Conservation (phyloP, 2,329 filamentous ascomycete genomes). For the Chrysoporthe austroafricana region DNA sequence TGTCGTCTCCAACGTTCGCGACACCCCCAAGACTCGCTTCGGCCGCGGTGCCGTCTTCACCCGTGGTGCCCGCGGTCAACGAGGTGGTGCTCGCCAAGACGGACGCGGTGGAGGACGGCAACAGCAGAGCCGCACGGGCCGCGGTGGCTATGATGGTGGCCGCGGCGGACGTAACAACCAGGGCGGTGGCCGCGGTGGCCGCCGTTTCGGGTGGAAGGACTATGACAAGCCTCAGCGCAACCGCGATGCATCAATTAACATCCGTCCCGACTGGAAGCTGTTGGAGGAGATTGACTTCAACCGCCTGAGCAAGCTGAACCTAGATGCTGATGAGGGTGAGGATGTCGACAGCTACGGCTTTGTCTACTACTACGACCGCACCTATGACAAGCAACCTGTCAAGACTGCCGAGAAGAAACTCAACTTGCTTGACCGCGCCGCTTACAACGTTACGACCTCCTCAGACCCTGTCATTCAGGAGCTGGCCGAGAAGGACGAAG, state of each 20-base stretch:
- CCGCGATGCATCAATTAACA: constrained; percentile 93
- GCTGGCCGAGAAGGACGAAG: constrained; percentile 92
- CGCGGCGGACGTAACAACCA: constrained; percentile 39
- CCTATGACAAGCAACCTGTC: constrained; percentile 90
- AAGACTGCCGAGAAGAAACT: constrained; percentile 88
- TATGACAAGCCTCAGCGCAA: constrained; percentile 98
- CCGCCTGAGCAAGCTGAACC: constrained; percentile 90
- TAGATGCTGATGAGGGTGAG: constrained; percentile 93
- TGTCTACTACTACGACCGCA: constrained; percentile 97
- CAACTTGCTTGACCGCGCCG: constrained; percentile 86
- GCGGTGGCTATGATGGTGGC: constrained; percentile 56
- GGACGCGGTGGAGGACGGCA: constrained; percentile 64
- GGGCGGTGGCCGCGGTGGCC: constrained; percentile 68
- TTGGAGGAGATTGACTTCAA: constrained; percentile 99
- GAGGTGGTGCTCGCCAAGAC: constrained; percentile 60
- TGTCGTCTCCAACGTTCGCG: constrained; percentile 92
- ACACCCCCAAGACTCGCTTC: constrained; percentile 83
- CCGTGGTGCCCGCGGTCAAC: constrained; percentile 80
- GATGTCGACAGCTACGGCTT: constrained; percentile 96
- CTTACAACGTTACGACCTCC: constrained; percentile 97
- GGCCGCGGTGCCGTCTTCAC: constrained; percentile 90
- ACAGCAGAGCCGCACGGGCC: constrained; percentile 60
- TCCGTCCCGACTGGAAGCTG: constrained; percentile 93
- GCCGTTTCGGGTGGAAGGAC: constrained; percentile 97
- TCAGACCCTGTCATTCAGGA: constrained; percentile 97